Evolutionary conservation across 2,329 filamentous ascomycete genomes (phyloP).

Genomic region (Hysterium pulicare): DNA sequence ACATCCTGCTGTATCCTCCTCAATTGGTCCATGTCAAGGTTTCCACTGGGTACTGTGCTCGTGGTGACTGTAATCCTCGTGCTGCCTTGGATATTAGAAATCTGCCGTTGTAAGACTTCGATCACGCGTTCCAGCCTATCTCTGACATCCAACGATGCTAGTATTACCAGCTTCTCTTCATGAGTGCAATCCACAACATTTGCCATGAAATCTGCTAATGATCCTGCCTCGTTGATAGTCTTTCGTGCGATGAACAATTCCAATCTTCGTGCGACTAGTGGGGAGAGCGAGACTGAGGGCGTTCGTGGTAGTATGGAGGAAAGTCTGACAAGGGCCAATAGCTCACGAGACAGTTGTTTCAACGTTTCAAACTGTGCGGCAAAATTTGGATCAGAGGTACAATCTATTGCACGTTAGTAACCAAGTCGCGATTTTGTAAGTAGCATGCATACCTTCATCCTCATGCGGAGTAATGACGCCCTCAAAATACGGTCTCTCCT

Average conservation of each 20-base stretch:
- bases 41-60: conserved; percentile 50
- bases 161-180: conserved; percentile 84
- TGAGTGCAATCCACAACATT: conserved; percentile 84
- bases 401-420: conserved; percentile 13
- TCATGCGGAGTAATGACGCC: conserved; percentile 69
- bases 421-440: background rate
- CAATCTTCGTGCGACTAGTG: conserved; percentile 78
- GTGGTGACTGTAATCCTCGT: conserved; percentile 80
- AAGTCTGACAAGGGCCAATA: conserved; percentile 78
- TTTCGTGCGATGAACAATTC: conserved; percentile 85
- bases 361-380: conserved; percentile 71
- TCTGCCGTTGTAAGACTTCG: conserved; percentile 77
- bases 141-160: conserved; percentile 76
- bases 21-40: conserved; percentile 43
- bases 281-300: conserved; percentile 66
- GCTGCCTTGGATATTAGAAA: conserved; percentile 79
- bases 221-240: conserved; percentile 75
- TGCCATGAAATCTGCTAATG: conserved; percentile 93
- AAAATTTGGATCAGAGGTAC: conserved; percentile 50
- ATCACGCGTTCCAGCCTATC: conserved; percentile 77
- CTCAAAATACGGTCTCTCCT: conserved; percentile 83
- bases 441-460: conserved; percentile 58
- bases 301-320: conserved; percentile 77
- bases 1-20: conserved; percentile 43
- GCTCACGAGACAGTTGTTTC: conserved; percentile 80